Percentiles rank a stretch among this genome's conserved stretches.
Evolutionary conservation across 176 grass and related monocot species (phyloP).

Genomic region (Triticum urartu): DNA sequence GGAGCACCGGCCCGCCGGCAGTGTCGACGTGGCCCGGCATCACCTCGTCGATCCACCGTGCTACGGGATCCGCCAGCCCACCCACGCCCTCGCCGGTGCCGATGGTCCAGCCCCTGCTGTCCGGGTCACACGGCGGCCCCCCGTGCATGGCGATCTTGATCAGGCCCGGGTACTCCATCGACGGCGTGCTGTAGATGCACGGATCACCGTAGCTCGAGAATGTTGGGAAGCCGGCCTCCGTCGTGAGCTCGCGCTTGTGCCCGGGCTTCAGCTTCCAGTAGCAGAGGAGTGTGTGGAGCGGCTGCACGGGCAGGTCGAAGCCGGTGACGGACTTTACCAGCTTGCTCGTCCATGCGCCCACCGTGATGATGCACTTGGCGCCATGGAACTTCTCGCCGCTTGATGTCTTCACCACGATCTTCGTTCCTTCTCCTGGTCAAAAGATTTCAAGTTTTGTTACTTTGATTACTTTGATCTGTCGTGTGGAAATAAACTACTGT

Average conservation of each 20-base stretch:
- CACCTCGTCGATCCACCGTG: conserved; percentile 51
- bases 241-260: conserved; percentile 33
- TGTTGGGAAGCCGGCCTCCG: conserved; percentile 67
- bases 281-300: conserved; percentile 61
- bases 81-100: background rate
- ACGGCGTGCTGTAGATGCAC: conserved; percentile 81
- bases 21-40: conserved; percentile 51
- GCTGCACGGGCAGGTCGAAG: conserved; percentile 52
- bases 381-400: conserved; percentile 36
- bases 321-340: conserved; percentile 40
- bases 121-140: conserved; percentile 67
- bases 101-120: conserved; percentile 54
- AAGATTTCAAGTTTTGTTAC: background rate
- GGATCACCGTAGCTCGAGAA: conserved; percentile 73
- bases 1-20: conserved; percentile 46
- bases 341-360: conserved; percentile 59
- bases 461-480: too few species aligned
- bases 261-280: conserved; percentile 74
- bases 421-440: background rate
- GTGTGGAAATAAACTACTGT: background rate
- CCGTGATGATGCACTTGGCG: conserved; percentile 59
- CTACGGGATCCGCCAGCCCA: conserved; percentile 42
- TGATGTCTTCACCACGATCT: conserved; percentile 39
- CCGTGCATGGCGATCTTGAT: conserved; percentile 83
- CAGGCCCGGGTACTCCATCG: conserved; percentile 76